phyloP scores from a whole-genome alignment of 1,284 basidiomycete genomes.

The Vanrija pseudolonga region DNA sequence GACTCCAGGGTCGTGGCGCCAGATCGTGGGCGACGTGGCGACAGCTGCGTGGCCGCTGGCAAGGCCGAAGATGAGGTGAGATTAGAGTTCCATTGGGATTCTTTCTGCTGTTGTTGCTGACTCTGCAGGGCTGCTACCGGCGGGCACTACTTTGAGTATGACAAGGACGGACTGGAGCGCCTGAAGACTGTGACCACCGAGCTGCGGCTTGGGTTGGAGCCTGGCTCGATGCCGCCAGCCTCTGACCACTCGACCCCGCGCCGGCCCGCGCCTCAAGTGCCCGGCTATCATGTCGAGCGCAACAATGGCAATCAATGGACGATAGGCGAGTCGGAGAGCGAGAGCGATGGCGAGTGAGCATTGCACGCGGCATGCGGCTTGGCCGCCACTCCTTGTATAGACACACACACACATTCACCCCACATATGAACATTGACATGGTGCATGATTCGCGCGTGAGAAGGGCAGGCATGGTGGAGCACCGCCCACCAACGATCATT shows the following conservation, averaged over 20 bases:
- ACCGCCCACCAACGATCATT: too few species aligned
- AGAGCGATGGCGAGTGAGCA: not conserved
- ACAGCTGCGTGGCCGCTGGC: constrained; percentile 18
- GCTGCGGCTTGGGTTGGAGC: constrained; percentile 22
- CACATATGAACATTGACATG: too few species aligned
- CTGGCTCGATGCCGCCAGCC: too few species aligned
- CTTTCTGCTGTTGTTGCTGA: constrained; percentile 2
- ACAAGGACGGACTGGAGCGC: constrained; percentile 22
- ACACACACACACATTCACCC: too few species aligned
- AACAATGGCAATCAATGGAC: too few species aligned
- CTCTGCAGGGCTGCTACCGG: constrained; percentile 11
- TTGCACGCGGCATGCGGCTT: not conserved
- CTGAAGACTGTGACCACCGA: constrained; percentile 29
- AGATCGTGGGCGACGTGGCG: not conserved
- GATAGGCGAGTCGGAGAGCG: not conserved
- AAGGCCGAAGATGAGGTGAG: not conserved
- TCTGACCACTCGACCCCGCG: not conserved
- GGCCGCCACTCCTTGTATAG: not conserved
- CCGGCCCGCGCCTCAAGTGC: too few species aligned
- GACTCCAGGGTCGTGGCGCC: not conserved
- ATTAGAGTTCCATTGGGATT: not conserved
- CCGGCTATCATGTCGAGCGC: too few species aligned
- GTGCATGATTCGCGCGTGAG: too few species aligned
- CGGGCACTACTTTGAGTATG: constrained; percentile 37
- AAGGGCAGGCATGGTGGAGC: too few species aligned